Conservation (phyloP, 768 basidiomycete species). For the Amanita subjunquillea region DNA sequence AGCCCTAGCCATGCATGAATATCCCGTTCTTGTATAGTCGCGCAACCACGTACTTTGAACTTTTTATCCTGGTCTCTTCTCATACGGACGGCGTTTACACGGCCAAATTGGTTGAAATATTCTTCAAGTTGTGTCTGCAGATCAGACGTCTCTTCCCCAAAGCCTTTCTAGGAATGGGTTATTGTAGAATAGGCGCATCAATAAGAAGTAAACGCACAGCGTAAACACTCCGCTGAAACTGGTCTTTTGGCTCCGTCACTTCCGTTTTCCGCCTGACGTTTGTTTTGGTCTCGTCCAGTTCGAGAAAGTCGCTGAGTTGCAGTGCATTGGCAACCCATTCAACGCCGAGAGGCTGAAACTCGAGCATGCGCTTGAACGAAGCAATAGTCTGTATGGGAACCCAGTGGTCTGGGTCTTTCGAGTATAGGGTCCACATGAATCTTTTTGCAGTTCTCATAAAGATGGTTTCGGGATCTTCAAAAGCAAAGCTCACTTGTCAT, state of each 20-base stretch:
- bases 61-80: slow-evolving; percentile 73
- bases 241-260: slow-evolving; percentile 65
- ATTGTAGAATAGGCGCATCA: neutral
- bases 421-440: slow-evolving; percentile 92
- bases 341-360: slow-evolving; percentile 46
- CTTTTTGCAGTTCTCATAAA: slow-evolving; percentile 22
- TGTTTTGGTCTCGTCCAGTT: slow-evolving; percentile 62
- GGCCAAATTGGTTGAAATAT: slow-evolving; percentile 73
- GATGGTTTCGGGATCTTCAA: neutral
- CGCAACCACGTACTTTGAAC: slow-evolving; percentile 59
- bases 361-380: slow-evolving; percentile 93
- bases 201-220: slow-evolving; percentile 42
- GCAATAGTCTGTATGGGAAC: slow-evolving; percentile 77
- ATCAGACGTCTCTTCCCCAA: slow-evolving; percentile 52
- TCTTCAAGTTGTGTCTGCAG: slow-evolving; percentile 68
- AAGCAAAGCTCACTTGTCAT: slow-evolving; percentile 50
- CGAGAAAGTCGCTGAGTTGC: slow-evolving; percentile 41
- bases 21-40: neutral
- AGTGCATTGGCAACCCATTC: slow-evolving; percentile 70
- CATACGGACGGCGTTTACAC: slow-evolving; percentile 79
- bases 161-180: slow-evolving; percentile 68
- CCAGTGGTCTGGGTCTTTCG: slow-evolving; percentile 79
- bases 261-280: slow-evolving; percentile 71
- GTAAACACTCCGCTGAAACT: slow-evolving; percentile 80
- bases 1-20: slow-evolving; percentile 41